Base-by-base conservation (phyloP, 2,329 filamentous ascomycete species). In the Paramyrothecium roridum region DNA sequence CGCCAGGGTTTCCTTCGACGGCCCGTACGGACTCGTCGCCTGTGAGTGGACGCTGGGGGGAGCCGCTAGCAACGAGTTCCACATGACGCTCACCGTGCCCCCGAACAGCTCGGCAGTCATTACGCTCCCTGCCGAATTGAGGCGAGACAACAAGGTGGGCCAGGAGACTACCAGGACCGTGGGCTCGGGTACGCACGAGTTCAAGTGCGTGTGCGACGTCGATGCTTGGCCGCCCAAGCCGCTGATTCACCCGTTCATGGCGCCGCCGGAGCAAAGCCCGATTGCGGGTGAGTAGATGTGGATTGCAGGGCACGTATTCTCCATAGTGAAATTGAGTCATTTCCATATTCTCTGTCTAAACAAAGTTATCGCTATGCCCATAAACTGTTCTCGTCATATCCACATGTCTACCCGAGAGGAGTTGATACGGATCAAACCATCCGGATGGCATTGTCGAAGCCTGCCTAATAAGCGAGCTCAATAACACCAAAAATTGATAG, bases 161-260 rank as follows among this genome's bases (percentile, higher is more conserved):
- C 16, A 48, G n/a, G 50, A 53, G 22, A 19, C 20, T 3, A 22
- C 17, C 16, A 37, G 34, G n/a, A 23, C 20, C 11, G 54, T 56
- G 12, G 26, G 45, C 2, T 55, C 56, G 3, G 56, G 56, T 1
- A 20, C 21, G 4, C 53, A 55, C n/a, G 26, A 16, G 4, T 51
- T 57, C 7, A 17, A 52, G 13, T 57, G 56, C 3, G 23, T 19
- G 1, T 57, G 45, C 33, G 20, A 51, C 3, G 33, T 40, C 7
- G 53, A 23, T 1, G 50, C 52, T 1, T 57, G 50, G 56, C 56
- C 56, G 8, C 53, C 56, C 1, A 57, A 57, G 19, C 60, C 54
- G 43, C 53, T 60, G 52, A 48, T 17, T 8, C 43, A 54, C 8
- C 40, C 45, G 19, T 49, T 52, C 20, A 47, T 52, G 64, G n/a